These are phyloP conservation scores for Phyllosticta capitalensis DNA, from an alignment of 2,329 filamentous ascomycete species.

Conservation along the genomic window DNA sequence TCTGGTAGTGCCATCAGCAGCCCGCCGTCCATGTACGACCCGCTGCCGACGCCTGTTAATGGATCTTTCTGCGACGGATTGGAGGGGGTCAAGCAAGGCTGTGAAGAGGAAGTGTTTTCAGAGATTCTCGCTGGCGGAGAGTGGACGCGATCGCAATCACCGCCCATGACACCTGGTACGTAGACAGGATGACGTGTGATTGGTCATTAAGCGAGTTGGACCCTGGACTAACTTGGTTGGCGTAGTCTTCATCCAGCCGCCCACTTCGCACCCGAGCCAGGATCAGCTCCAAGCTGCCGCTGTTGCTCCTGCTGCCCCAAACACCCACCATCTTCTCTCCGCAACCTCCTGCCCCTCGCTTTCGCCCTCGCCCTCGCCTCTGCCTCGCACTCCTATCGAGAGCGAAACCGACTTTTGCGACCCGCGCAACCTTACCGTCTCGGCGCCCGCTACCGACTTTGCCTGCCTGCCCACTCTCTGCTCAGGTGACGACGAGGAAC, in stretches of 20 bases:
- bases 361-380: conserved; percentile 76
- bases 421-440: conserved; percentile 77
- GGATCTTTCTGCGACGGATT: conserved; percentile 56
- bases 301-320: not conserved
- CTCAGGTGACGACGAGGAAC: conserved; percentile 55
- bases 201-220: not conserved
- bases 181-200: conserved; percentile 18
- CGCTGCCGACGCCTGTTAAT: conserved; percentile 75
- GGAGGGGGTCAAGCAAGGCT: conserved; percentile 43
- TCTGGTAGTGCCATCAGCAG: conserved; percentile 80
- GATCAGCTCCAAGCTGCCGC: conserved; percentile 10
- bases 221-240: conserved; percentile 18
- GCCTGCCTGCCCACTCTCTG: conserved; percentile 53
- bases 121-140: conserved; percentile 66
- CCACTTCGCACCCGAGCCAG: conserved; percentile 28
- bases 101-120: conserved; percentile 59
- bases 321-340: conserved; percentile 58
- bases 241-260: conserved; percentile 57
- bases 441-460: conserved; percentile 50
- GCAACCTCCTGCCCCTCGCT: conserved; percentile 69
- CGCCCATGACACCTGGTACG: conserved; percentile 86
- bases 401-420: conserved; percentile 80
- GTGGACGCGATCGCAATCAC: conserved; percentile 69
- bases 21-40: conserved; percentile 64
- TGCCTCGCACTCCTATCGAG: conserved; percentile 59